Conservation (phyloP, 2,329 filamentous ascomycete species). For the Aspergillus ibericus region DNA sequence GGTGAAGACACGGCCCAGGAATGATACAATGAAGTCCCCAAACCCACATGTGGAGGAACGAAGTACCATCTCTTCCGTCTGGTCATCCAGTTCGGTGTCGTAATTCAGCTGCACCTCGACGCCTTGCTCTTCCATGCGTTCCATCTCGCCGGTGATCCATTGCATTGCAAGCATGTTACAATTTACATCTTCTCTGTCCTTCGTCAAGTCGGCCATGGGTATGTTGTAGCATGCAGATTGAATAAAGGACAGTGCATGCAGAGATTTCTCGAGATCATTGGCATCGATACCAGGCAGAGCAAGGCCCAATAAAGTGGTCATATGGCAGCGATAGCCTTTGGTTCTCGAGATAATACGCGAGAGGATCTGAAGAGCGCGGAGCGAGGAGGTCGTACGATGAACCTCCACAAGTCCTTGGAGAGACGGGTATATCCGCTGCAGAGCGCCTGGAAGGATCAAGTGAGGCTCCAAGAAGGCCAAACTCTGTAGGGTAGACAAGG, state of each 20-base stretch:
- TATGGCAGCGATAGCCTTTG: slow-evolving; percentile 94
- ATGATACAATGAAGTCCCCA: slow-evolving; percentile 84
- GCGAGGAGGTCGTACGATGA: slow-evolving; percentile 89
- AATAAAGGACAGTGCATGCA: slow-evolving; percentile 91
- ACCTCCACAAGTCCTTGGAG: slow-evolving; percentile 96
- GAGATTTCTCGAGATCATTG: slow-evolving; percentile 94
- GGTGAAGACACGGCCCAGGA: slow-evolving; percentile 92
- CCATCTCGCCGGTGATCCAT: slow-evolving; percentile 94
- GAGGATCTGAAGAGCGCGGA: slow-evolving; percentile 88
- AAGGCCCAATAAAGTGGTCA: slow-evolving; percentile 89
- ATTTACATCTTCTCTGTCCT: slow-evolving; percentile 65
- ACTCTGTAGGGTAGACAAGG: slow-evolving; percentile 83
- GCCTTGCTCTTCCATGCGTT: slow-evolving; percentile 85
- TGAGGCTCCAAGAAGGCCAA: slow-evolving; percentile 88
- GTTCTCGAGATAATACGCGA: slow-evolving; percentile 87
- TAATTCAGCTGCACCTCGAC: slow-evolving; percentile 86
- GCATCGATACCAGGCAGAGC: slow-evolving; percentile 94
- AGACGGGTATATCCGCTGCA: slow-evolving; percentile 95
- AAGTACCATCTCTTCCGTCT: slow-evolving; percentile 82
- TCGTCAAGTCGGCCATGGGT: slow-evolving; percentile 79
- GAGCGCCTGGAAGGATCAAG: slow-evolving; percentile 84
- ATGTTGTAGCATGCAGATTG: slow-evolving; percentile 96
- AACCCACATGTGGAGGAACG: slow-evolving; percentile 93
- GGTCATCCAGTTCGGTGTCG: slow-evolving; percentile 73
- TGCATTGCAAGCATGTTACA: slow-evolving; percentile 78